phyloP scores from a whole-genome alignment of 768 basidiomycete species.

The Mrakia blollopis region DNA sequence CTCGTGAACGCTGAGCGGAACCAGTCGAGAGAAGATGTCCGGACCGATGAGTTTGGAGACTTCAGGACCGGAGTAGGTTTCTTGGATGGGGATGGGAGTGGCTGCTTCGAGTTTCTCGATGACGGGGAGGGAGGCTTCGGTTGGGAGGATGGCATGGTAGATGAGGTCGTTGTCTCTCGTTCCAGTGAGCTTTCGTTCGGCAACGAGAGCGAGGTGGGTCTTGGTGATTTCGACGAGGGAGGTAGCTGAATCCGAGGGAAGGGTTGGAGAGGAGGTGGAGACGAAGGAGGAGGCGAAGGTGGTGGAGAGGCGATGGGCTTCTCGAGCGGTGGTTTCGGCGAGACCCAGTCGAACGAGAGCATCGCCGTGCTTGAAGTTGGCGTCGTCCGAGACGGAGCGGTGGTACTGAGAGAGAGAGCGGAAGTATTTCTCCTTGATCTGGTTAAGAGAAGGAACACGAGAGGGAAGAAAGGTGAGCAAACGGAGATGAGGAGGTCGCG shows the following conservation, averaged over 20 bases:
- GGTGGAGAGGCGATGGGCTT: constrained; percentile 64
- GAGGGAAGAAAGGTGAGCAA: not conserved
- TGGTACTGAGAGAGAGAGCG: constrained; percentile 80
- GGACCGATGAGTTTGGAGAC: constrained; percentile 91
- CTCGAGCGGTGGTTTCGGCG: constrained; percentile 75
- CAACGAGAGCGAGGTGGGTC: constrained; percentile 67
- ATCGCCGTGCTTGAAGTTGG: constrained; percentile 76
- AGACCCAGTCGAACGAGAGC: constrained; percentile 71
- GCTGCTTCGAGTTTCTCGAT: constrained; percentile 67
- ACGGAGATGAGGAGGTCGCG: no score
- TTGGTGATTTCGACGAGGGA: constrained; percentile 79
- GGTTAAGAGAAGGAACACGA: not conserved
- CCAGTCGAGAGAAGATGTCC: constrained; percentile 78
- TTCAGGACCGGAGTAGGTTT: constrained; percentile 82
- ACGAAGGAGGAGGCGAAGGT: constrained; percentile 68
- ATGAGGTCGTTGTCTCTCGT: constrained; percentile 92
- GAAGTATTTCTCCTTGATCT: constrained; percentile 92
- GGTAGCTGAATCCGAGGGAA: constrained; percentile 78
- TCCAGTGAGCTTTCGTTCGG: constrained; percentile 69
- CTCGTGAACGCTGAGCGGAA: constrained; percentile 92
- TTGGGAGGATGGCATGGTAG: constrained; percentile 83
- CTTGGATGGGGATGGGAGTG: constrained; percentile 85
- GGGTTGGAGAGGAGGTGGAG: constrained; percentile 52
- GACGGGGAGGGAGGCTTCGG: constrained; percentile 66
- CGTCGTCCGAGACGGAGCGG: constrained; percentile 69